These are phyloP conservation scores for Coniella lustricola DNA, from an alignment of 2,329 filamentous ascomycete species.

Conservation along the genomic window DNA sequence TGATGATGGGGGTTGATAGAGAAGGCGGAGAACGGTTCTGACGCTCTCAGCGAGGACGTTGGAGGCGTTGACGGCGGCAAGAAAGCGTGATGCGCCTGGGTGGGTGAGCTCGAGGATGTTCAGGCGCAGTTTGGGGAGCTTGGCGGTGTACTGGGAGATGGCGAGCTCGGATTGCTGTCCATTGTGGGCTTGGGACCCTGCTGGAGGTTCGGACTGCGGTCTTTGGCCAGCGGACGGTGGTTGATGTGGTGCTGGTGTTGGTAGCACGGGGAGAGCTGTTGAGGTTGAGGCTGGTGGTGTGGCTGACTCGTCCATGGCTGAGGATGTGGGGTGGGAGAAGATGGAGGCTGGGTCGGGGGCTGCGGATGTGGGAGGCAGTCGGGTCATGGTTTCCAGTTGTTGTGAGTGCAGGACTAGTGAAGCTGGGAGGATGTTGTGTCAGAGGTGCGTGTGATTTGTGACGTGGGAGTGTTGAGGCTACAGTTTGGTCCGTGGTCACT, in stretches of 20 bases:
- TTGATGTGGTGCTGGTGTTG: not conserved
- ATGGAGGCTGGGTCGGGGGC: slow-evolving; percentile 23
- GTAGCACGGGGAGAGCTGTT: slow-evolving; percentile 17
- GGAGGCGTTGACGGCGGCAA: slow-evolving; percentile 56
- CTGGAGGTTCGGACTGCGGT: not conserved
- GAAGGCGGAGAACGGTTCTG: slow-evolving; percentile 58
- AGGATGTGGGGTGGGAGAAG: slow-evolving; percentile 28
- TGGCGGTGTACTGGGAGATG: slow-evolving; percentile 24
- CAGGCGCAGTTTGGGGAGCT: slow-evolving; percentile 50
- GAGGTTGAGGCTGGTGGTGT: not conserved
- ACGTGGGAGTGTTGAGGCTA: too few species aligned
- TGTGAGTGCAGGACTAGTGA: too few species aligned
- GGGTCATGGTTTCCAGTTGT: slow-evolving; percentile 5
- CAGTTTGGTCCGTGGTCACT: too few species aligned
- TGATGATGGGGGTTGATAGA: too few species aligned
- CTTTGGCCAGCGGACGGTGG: too few species aligned
- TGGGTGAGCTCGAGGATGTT: slow-evolving; percentile 52
- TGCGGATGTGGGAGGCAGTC: slow-evolving; percentile 24
- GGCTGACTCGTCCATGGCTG: slow-evolving; percentile 16
- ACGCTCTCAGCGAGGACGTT: slow-evolving; percentile 57
- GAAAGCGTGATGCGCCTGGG: slow-evolving; percentile 59
- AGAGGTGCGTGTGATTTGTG: too few species aligned
- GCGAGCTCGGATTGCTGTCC: not conserved
- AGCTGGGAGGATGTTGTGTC: too few species aligned
- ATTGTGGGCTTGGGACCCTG: not conserved